Evolutionary conservation across 2,329 filamentous ascomycete species (phyloP).

Genomic region (Cladobotryum protrusum): DNA sequence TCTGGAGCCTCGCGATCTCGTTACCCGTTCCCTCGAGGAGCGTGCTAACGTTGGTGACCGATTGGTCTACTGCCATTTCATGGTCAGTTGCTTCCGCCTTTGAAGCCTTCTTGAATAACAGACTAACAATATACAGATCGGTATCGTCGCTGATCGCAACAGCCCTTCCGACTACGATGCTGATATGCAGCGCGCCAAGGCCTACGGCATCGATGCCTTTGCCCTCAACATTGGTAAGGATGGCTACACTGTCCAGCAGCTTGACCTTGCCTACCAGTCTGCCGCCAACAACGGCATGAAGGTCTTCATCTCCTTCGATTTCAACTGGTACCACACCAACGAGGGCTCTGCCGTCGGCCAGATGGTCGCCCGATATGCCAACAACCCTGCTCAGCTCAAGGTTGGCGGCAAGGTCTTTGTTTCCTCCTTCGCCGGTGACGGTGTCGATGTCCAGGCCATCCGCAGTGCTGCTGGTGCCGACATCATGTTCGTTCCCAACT

Average conservation of each 20-base stretch:
- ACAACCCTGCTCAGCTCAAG: slow-evolving; percentile 39
- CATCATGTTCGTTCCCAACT: slow-evolving; percentile 46
- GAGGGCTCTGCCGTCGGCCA: slow-evolving; percentile 35
- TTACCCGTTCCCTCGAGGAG: slow-evolving; percentile 12
- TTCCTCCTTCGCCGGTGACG: slow-evolving; percentile 47
- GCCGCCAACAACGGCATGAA: slow-evolving; percentile 43
- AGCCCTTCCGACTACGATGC: slow-evolving; percentile 39
- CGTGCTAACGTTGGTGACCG: slow-evolving; percentile 12
- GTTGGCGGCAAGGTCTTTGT: slow-evolving; percentile 45
- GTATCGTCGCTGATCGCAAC: slow-evolving; percentile 37
- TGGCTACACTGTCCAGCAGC: slow-evolving; percentile 37
- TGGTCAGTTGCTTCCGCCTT: slow-evolving; percentile 21
- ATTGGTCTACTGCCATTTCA: slow-evolving; percentile 39
- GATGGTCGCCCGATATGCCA: slow-evolving; percentile 40
- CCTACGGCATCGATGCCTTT: slow-evolving; percentile 41
- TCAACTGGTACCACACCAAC: slow-evolving; percentile 38
- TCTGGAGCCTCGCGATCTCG: neutral
- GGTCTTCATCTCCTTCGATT: slow-evolving; percentile 53
- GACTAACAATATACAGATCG: slow-evolving; percentile 26
- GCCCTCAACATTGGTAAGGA: slow-evolving; percentile 45
- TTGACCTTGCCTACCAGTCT: slow-evolving; percentile 43
- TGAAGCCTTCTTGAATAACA: neutral
- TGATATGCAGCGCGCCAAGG: slow-evolving; percentile 40
- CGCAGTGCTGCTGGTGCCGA: slow-evolving; percentile 35
- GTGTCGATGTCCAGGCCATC: slow-evolving; percentile 37